These are phyloP conservation scores for Lactarius quietus DNA, from an alignment of 768 basidiomycete species.

Conservation along the genomic window DNA sequence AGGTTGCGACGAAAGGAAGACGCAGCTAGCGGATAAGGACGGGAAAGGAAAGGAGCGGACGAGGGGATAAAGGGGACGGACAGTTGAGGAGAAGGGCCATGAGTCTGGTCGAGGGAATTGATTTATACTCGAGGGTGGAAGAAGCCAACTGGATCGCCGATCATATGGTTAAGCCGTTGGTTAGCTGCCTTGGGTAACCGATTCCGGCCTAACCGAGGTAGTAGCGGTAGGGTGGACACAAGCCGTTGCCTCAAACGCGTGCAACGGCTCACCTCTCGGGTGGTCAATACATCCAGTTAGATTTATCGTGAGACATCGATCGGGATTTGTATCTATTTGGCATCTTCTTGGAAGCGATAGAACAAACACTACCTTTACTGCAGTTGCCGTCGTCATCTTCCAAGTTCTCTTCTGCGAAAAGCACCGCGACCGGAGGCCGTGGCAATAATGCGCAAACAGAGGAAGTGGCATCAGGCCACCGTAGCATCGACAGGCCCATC, in stretches of 20 bases:
- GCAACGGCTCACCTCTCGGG: not conserved
- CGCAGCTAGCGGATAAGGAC: conserved; percentile 1
- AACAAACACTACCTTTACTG: not conserved
- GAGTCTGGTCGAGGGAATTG: not conserved
- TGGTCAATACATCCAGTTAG: not conserved
- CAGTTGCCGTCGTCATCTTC: not conserved
- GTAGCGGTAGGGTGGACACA: not conserved
- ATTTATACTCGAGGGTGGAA: not conserved
- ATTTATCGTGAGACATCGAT: not conserved
- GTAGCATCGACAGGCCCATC: too few species aligned
- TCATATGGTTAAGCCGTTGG: not conserved
- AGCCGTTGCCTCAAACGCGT: not conserved
- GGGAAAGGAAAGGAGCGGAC: not conserved
- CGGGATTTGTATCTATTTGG: not conserved
- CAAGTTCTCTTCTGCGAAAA: not conserved
- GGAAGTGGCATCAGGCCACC: not conserved
- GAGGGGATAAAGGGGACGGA: not conserved
- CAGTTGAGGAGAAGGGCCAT: not conserved
- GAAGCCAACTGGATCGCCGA: not conserved
- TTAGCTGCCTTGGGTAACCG: not conserved
- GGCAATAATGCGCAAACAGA: not conserved
- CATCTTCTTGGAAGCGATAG: not conserved
- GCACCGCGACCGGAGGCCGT: not conserved
- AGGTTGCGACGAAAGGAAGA: not conserved
- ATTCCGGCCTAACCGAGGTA: not conserved